Evolutionary conservation across 495 filamentous ascomycete species (phyloP).

Genomic region (Trichoderma orchidacearum): DNA sequence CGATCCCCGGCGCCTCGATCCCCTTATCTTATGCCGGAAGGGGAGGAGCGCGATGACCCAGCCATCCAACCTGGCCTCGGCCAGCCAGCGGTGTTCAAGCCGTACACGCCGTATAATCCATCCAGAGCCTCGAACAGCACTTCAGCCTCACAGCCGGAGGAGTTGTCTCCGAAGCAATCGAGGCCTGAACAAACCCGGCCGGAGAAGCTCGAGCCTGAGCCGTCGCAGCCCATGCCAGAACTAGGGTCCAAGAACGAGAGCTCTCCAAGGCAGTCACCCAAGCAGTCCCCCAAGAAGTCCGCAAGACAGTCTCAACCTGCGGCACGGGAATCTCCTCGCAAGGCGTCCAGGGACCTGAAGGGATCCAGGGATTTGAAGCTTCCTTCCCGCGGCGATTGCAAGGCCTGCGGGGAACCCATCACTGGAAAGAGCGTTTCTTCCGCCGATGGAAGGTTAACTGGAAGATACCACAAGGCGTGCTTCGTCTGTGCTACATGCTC

Average conservation of each 20-base stretch:
- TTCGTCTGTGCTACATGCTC: slow-evolving; percentile 83
- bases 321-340: not conserved
- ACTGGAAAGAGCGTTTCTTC: slow-evolving; percentile 86
- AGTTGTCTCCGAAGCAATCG: too few relatives aligned
- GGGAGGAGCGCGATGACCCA: slow-evolving; percentile 10
- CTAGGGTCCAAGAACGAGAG: not conserved
- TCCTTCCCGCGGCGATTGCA: slow-evolving; percentile 57
- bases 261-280: not conserved
- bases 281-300: not conserved
- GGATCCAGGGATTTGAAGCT: not conserved
- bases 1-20: not conserved
- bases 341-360: not conserved
- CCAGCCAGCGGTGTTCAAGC: not conserved
- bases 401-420: slow-evolving; percentile 67
- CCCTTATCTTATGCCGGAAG: not conserved
- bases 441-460: slow-evolving; percentile 84
- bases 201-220: too few relatives aligned
- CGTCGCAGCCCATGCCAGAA: not conserved
- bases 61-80: slow-evolving; percentile 10
- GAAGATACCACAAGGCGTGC: slow-evolving; percentile 85
- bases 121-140: not conserved
- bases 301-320: not conserved
- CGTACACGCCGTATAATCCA: not conserved
- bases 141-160: too few relatives aligned
- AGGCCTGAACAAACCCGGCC: too few relatives aligned